Evolutionary conservation across 306 rosid genomes (phyloP), one percentile per base, ranked within the genome.

Genomic region (Sicyos baderoa): DNA sequence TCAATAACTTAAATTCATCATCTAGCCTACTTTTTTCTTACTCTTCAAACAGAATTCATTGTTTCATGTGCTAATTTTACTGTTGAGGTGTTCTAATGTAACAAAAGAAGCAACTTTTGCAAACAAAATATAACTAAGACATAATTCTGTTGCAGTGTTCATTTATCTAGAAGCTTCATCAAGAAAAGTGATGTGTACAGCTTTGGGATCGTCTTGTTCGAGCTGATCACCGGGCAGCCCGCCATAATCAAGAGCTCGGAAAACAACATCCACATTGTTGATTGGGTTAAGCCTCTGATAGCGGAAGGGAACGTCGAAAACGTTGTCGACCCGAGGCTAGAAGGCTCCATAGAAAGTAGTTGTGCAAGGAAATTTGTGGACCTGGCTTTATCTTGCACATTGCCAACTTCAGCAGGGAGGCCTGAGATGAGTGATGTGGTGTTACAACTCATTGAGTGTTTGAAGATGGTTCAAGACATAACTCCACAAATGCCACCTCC

Each of bases 141-240:
- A 35, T 29, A 62, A 42, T 35, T 15, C 18, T 0, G 18, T 32
- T 65, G 54, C 35, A 29, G 35, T 4, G 35, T 29, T 29, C 35
- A 29, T 29, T 29, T 29, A 29, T 29, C 35, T 29, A 29, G 35
- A 29, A 29, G 4, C 35, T 29, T 29, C 35, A 29, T 29, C 35
- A 29, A 29, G 35, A 29, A 29, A 29, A 29, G 35, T 29, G 35
- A 29, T 29, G 35, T 29, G 0, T 77, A 72, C 54, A 65, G 80
- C 54, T 77, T 72, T 49, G 80, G 80, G 18, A 49, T 77, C 16
- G 70, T 77, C 0, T 61, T 77, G 53, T 27, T 77, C 6, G 77
- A 77, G 69, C 19, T 77, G 40, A 48, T 77, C 58, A 72, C 70
- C 3, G 80, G 80, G 9, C 72, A n/a, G 16, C 54, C 62, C 10